These are phyloP conservation scores for Podospora bellae-mahoneyi DNA, from an alignment of 495 filamentous ascomycete genomes.

Conservation along the genomic window DNA sequence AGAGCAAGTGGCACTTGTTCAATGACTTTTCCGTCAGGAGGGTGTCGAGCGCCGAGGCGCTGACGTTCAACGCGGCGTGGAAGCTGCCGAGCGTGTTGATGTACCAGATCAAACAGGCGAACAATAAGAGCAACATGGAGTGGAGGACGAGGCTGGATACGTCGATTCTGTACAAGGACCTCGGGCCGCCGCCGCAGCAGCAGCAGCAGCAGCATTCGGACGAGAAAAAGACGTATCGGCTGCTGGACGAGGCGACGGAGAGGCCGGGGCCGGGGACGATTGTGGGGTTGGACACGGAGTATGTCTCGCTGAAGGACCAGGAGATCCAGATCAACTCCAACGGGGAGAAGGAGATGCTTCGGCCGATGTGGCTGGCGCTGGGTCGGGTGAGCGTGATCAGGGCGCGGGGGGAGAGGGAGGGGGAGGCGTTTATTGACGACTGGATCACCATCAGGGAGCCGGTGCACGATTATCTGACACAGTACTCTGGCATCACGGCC, in stretches of 20 bases:
- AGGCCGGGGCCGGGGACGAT: slow-evolving; percentile 65
- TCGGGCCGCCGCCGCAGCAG: slow-evolving; percentile 15
- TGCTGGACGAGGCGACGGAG: slow-evolving; percentile 62
- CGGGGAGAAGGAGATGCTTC: slow-evolving; percentile 78
- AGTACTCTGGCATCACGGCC: slow-evolving; percentile 82
- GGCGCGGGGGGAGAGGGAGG: slow-evolving; percentile 69
- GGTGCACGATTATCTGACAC: slow-evolving; percentile 93
- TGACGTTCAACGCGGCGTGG: slow-evolving; percentile 84
- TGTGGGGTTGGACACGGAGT: slow-evolving; percentile 92
- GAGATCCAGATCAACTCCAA: slow-evolving; percentile 93
- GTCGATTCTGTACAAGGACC: slow-evolving; percentile 71
- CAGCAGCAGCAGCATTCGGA: slow-evolving; percentile 27
- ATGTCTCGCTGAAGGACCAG: slow-evolving; percentile 82
- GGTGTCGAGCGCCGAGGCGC: slow-evolving; percentile 72
- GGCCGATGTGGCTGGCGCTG: slow-evolving; percentile 78
- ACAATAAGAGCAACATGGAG: slow-evolving; percentile 71
- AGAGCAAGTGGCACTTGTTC: slow-evolving; percentile 84
- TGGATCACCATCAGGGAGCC: slow-evolving; percentile 88
- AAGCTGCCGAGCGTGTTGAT: slow-evolving; percentile 83
- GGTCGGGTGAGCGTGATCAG: slow-evolving; percentile 86
- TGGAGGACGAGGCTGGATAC: slow-evolving; percentile 87
- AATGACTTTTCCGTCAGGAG: slow-evolving; percentile 93
- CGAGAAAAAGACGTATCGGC: slow-evolving; percentile 46
- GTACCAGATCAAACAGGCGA: slow-evolving; percentile 73
- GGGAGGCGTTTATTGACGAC: slow-evolving; percentile 90